Base-by-base conservation (phyloP, 2,329 filamentous ascomycete species). In the Fusarium compactum region DNA sequence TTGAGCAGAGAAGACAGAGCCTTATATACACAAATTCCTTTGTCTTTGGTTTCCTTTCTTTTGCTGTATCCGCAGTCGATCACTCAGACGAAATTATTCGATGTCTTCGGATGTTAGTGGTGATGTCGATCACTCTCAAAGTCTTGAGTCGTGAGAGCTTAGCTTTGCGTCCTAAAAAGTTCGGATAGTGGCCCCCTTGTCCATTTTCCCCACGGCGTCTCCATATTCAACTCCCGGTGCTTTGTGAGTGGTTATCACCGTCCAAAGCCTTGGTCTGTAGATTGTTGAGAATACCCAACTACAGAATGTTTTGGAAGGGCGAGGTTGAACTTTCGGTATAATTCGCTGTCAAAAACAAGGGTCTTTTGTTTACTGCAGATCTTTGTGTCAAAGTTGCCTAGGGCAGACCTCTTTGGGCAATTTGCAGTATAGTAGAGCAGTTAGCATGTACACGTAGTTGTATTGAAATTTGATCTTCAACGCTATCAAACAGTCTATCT, bases 121-220 rank as follows among this genome's bases (percentile, higher is more conserved):
- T 41, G 27, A 45, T 69, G 67, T 54, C 52, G 67, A 69, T 69
- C 67, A 20, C 29, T 62, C 45, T 69, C 47, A 46, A 44, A 55
- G 18, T 18, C 34, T 53, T 30, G 47, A 54, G 51, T 46, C 46
- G 52, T 41, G 43, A 60, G 27, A 24, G 14, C 27, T 46, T 67
- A 67, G 67, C 48, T 63, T 41, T 34, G 40, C 25, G 51, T 38
- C 48, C 24, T 29, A 29, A 29, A 27, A 43, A 25, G 16, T 15
- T 54, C 25, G 50, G 32, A 15, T 11, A 24, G 30, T 34, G n/a
- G 30, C 7, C n/a, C 29, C 20, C 30, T 22, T 29, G 24, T 24
- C 41, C 18, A 16, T 27, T 8, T 14, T 41, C 50, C 20, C 22
- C 24, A 27, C 29, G 16, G n/a, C 10, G 6, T 54, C 22, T 16